Conservation (phyloP, 1,284 basidiomycete species). For the Leccinum ponderosum region DNA sequence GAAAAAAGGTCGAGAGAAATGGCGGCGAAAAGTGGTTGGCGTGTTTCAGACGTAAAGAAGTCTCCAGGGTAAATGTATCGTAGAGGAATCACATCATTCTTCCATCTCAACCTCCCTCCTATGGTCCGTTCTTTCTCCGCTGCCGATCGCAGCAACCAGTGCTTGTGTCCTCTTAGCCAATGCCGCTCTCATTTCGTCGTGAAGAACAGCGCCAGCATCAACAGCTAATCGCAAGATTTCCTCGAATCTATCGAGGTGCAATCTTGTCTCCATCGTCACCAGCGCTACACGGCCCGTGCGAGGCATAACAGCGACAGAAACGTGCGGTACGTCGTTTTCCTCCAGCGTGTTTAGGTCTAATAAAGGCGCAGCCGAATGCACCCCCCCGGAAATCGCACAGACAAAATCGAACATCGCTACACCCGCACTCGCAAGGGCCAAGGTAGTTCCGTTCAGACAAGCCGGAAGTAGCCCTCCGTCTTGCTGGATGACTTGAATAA, state of each 20-base stretch:
- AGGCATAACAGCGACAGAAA: conserved; percentile 89
- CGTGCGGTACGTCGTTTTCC: conserved; percentile 86
- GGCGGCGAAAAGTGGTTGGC: conserved; percentile 88
- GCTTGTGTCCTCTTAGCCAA: conserved; percentile 65
- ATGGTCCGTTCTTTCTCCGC: conserved; percentile 27
- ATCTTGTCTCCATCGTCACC: conserved; percentile 91
- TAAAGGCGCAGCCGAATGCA: conserved; percentile 75
- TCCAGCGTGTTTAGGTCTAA: conserved; percentile 88
- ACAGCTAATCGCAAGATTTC: conserved; percentile 83
- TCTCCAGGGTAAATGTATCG: conserved; percentile 20
- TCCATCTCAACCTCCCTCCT: conserved; percentile 33
- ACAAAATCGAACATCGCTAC: conserved; percentile 92
- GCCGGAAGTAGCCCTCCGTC: conserved; percentile 94
- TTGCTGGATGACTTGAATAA: conserved; percentile 89
- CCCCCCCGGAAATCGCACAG: conserved; percentile 80
- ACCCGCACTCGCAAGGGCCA: conserved; percentile 89
- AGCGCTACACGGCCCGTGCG: conserved; percentile 82
- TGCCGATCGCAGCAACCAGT: conserved; percentile 53
- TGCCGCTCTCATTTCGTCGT: conserved; percentile 81
- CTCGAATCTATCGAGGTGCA: conserved; percentile 91
- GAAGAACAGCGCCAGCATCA: conserved; percentile 78
- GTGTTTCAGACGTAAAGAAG: conserved; percentile 71
- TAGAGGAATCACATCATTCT: conserved; percentile 23
- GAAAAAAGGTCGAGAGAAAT: conserved; percentile 95
- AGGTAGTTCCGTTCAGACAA: conserved; percentile 92